A percentile compares a stretch with the other conserved stretches of the same genome.
Conservation (phyloP, 2,329 filamentous ascomycete species). For the Clonostachys sp. region DNA sequence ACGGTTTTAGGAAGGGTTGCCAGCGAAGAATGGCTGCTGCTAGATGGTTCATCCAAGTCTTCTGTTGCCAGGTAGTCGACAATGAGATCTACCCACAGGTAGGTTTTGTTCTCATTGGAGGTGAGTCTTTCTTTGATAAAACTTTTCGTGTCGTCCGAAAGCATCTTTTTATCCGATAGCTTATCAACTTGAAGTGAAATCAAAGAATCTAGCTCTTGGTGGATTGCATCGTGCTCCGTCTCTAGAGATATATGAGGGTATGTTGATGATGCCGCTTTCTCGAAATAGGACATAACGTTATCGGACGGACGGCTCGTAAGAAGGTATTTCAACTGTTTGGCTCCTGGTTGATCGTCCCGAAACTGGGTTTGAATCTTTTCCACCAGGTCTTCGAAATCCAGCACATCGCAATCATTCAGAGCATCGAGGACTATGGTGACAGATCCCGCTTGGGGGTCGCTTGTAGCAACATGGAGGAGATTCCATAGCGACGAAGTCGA, state of each 20-base stretch:
- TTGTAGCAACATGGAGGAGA: conserved; percentile 17
- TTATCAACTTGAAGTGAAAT: conserved; percentile 17
- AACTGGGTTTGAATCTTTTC: conserved; percentile 2
- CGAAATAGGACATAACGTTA: conserved; percentile 16
- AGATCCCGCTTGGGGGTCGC: background rate
- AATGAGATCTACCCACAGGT: conserved; percentile 29
- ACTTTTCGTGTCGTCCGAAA: conserved; percentile 5
- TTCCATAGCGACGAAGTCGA: conserved; percentile 19
- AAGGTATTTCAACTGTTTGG: conserved; percentile 20
- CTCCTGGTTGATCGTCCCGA: background rate
- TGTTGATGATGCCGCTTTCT: conserved; percentile 8
- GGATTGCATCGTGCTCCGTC: conserved; percentile 23
- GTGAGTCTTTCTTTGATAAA: conserved; percentile 10
- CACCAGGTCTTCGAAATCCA: conserved; percentile 10
- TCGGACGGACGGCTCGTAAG: conserved; percentile 27
- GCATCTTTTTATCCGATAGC: conserved; percentile 1
- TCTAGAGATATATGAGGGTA: conserved; percentile 25
- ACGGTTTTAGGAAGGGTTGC: conserved; percentile 16
- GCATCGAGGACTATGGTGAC: background rate
- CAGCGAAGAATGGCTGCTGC: conserved; percentile 9
- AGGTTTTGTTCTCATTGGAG: conserved; percentile 19
- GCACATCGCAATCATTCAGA: background rate
- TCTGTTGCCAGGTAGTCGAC: conserved; percentile 19
- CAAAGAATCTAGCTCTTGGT: conserved; percentile 24
- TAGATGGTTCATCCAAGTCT: conserved; percentile 11